Conservation (phyloP, 2,329 filamentous ascomycete species). For the Hymenoscyphus albidus region DNA sequence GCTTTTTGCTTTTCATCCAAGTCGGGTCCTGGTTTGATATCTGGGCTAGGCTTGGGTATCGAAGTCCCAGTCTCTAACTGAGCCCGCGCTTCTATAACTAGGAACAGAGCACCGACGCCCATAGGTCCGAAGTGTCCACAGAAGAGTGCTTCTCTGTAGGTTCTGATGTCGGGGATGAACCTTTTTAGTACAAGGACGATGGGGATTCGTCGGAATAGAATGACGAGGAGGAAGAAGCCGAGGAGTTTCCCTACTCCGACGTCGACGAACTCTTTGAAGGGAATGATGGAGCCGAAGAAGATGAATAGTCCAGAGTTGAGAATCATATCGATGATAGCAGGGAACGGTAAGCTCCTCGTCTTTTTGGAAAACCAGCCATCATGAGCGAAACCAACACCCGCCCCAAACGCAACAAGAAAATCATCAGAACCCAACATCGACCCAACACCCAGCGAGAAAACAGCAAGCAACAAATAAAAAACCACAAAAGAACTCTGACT, state of each 20-base stretch:
- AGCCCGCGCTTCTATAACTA: slow-evolving; percentile 52
- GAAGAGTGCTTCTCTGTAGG: slow-evolving; percentile 50
- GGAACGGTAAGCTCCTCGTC: slow-evolving; percentile 43
- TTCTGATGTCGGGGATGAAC: slow-evolving; percentile 46
- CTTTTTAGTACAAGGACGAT: slow-evolving; percentile 46
- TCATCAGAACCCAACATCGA: slow-evolving; percentile 51
- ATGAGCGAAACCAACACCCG: slow-evolving; percentile 50
- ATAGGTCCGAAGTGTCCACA: slow-evolving; percentile 55
- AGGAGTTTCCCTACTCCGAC: slow-evolving; percentile 41
- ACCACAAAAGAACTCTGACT: slow-evolving; percentile 47
- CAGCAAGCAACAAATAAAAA: slow-evolving; percentile 52
- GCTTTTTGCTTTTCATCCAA: slow-evolving; percentile 37
- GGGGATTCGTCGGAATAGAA: slow-evolving; percentile 50
- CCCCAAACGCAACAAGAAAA: slow-evolving; percentile 54
- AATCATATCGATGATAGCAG: slow-evolving; percentile 49
- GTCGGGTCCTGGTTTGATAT: slow-evolving; percentile 20
- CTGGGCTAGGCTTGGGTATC: slow-evolving; percentile 41
- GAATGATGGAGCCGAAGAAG: slow-evolving; percentile 53
- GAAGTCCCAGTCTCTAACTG: slow-evolving; percentile 48
- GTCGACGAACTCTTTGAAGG: slow-evolving; percentile 43
- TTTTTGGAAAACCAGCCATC: slow-evolving; percentile 50
- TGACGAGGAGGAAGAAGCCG: slow-evolving; percentile 45
- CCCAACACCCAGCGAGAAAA: slow-evolving; percentile 49
- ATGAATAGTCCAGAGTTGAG: slow-evolving; percentile 54
- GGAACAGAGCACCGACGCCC: slow-evolving; percentile 53